Base-by-base conservation (phyloP, 768 basidiomycete species). In the Panaeolus cyanescens region DNA sequence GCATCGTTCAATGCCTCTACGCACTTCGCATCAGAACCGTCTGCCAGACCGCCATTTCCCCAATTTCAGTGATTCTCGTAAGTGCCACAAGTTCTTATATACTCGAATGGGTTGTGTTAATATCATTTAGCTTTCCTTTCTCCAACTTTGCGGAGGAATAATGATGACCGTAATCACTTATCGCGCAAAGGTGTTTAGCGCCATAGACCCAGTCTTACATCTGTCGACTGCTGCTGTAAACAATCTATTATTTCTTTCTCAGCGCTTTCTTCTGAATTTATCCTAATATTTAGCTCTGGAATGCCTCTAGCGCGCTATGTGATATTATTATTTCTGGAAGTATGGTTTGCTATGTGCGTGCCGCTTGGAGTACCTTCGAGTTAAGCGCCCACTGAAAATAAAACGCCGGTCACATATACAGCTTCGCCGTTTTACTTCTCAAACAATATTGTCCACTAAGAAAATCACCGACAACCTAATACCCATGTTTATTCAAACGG, bases 11-110 rank as follows among this genome's bases (percentile, higher is more conserved):
- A 57, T 60, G 67, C 33, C 69, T 72, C 32, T 77, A 74, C 66
- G 74, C 73, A n/a, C 72, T 74, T 56, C 71, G 75, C 15, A 73
- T 77, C 30, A 62, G 63, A 32, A 57, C 74, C 19, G 62, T 77
- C n/a, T 70, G 37, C 19, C 37, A 39, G 37, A 39, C 37, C 7
- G 10, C 19, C 37, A 19, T 39, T 19, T 15, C 37, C 37, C 37
- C 37, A 7, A 19, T 39, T 39, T 39, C 37, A 19, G 37, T 39
- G 37, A 39, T 39, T 19, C 7, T 39, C 17, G 37, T 39, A 19
- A 2, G 37, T 39, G 37, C 7, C 7, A 39, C 37, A 1, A 60
- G 61, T 63, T 68, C 61, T 20, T 63, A 53, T 2, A 6, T 59
- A 8, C 22, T 70, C 13, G 22, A 61, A 13, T 32, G n/a, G n/a